Conservation (phyloP, 805 yeast genomes). For the Spathaspora sp. region DNA sequence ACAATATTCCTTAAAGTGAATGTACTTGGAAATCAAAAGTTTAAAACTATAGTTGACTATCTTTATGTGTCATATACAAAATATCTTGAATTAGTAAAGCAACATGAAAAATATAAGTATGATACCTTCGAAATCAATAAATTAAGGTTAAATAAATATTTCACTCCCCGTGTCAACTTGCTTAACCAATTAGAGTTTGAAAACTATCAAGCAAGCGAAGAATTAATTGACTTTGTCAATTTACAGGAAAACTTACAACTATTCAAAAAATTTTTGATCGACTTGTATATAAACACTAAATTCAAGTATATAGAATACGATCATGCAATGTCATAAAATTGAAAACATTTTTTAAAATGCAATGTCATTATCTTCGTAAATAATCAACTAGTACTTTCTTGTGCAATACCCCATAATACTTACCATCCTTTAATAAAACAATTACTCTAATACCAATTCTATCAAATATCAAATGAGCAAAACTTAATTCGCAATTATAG, state of each 20-base stretch:
- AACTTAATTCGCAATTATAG: constrained; percentile 43
- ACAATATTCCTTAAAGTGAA: constrained; percentile 8
- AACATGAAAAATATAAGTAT: constrained; percentile 4
- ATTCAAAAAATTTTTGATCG: constrained; percentile 9
- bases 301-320: constrained; percentile 3
- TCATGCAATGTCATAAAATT: not conserved
- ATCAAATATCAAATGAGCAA: constrained; percentile 50
- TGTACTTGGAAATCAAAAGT: constrained; percentile 6
- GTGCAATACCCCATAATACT: constrained; percentile 49
- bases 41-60: constrained; percentile 10
- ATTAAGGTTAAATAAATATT: not conserved
- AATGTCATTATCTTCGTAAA: constrained; percentile 17
- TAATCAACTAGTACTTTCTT: constrained; percentile 50
- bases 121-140: constrained; percentile 3
- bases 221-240: not conserved
- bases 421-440: constrained; percentile 41
- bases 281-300: constrained; percentile 9
- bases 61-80: constrained; percentile 12
- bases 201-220: not conserved
- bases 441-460: constrained; percentile 51
- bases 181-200: constrained; percentile 1
- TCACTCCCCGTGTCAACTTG: not conserved
- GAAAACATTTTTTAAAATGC: not conserved
- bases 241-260: constrained; percentile 8
- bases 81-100: constrained; percentile 5